A percentile compares a stretch with the other conserved stretches of the same genome.
Evolutionary conservation across 306 rosid genomes (phyloP).

Genomic region (Prunus armeniaca): DNA sequence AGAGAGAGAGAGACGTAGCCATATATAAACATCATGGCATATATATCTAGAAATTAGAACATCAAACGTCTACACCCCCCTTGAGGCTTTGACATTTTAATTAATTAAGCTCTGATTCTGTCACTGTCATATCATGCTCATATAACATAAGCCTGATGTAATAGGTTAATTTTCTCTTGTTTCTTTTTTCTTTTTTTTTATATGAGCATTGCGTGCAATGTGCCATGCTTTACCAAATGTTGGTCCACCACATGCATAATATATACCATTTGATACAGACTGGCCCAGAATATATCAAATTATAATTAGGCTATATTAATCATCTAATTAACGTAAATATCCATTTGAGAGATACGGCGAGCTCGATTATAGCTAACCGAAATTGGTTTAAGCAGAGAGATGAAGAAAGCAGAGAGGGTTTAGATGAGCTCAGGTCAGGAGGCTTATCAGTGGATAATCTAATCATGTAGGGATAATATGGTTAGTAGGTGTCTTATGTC

Average conservation of each 20-base stretch:
- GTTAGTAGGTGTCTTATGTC: not conserved
- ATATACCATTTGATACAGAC: no score
- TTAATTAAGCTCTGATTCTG: not conserved
- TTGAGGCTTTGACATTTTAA: slow-evolving; percentile 18
- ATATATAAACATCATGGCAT: slow-evolving; percentile 21
- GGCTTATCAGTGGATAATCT: no score
- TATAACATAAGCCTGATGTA: slow-evolving; percentile 29
- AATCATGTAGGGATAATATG: not conserved
- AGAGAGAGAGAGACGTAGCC: not conserved
- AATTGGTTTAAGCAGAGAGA: no score
- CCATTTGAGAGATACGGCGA: no score
- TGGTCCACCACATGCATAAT: slow-evolving; percentile 31
- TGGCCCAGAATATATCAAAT: no score
- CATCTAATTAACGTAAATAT: no score
- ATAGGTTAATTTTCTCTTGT: not conserved
- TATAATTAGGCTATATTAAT: no score
- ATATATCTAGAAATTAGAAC: slow-evolving; percentile 15
- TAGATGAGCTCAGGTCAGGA: no score
- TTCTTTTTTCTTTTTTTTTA: no score
- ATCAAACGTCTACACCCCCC: slow-evolving; percentile 1
- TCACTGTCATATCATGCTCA: slow-evolving; percentile 31
- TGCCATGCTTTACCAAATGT: slow-evolving; percentile 22
- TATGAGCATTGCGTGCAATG: slow-evolving; percentile 7
- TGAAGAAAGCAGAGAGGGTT: no score
- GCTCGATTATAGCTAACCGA: no score